Percentiles rank a stretch among this genome's conserved stretches.
Conservation (phyloP, 192 early-diverging fungal genomes). For the Umbelopsis sp. region DNA sequence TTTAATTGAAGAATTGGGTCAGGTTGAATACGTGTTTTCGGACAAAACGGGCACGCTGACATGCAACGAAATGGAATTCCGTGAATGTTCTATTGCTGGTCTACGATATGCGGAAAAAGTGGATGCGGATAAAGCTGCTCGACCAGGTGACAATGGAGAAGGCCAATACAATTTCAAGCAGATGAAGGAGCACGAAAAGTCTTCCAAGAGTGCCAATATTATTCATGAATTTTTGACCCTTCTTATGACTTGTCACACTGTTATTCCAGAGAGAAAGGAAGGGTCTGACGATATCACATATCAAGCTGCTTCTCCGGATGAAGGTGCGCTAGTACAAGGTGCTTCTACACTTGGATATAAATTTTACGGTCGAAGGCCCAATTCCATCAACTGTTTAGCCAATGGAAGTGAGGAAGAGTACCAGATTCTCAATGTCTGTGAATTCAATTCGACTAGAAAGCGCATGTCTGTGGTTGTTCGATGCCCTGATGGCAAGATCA, state of each 20-base stretch:
- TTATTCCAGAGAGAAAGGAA: conserved; percentile 85
- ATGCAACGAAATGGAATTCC: conserved; percentile 89
- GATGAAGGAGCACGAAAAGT: conserved; percentile 58
- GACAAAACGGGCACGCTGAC: conserved; percentile 94
- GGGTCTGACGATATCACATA: conserved; percentile 75
- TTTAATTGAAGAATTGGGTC: conserved; percentile 95
- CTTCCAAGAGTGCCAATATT: conserved; percentile 59
- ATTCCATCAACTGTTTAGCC: conserved; percentile 53
- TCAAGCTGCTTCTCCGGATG: conserved; percentile 97
- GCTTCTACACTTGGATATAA: conserved; percentile 63
- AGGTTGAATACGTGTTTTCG: conserved; percentile 96
- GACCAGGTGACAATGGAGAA: conserved; percentile 67
- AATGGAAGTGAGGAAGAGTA: conserved; percentile 63
- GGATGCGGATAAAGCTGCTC: conserved; percentile 87
- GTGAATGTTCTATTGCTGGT: conserved; percentile 89
- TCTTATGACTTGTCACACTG: conserved; percentile 95
- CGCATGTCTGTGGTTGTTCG: conserved; percentile 95
- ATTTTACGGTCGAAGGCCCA: conserved; percentile 69
- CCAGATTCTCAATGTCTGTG: conserved; percentile 93
- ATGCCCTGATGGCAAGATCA: conserved; percentile 81
- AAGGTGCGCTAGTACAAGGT: conserved; percentile 90
- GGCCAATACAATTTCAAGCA: conserved; percentile 68
- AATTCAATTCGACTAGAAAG: conserved; percentile 99
- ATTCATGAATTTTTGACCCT: conserved; percentile 91
- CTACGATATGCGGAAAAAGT: conserved; percentile 88